Conservation (phyloP, 148 eudicot genomes). For the Camellia granthamiana region DNA sequence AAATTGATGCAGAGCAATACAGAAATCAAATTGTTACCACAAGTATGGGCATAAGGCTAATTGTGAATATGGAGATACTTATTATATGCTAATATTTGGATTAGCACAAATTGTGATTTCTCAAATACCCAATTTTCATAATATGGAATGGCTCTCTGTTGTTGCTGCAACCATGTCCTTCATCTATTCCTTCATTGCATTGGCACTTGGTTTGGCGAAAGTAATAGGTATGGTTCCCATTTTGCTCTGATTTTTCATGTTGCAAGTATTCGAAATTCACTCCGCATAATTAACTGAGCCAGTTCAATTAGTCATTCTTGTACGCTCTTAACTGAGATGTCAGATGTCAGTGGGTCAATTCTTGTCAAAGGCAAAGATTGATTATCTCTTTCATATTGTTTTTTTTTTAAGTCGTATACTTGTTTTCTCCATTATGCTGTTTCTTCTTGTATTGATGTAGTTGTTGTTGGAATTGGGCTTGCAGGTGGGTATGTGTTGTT, state of each 20-base stretch:
- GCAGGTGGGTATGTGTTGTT: too few species aligned
- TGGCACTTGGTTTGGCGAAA: slow-evolving; percentile 56
- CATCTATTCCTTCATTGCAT: slow-evolving; percentile 49
- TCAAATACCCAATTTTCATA: slow-evolving; percentile 67
- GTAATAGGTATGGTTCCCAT: slow-evolving; percentile 42
- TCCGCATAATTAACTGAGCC: too few species aligned
- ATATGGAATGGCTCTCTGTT: slow-evolving; percentile 68
- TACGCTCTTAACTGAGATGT: too few species aligned
- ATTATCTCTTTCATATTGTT: too few species aligned
- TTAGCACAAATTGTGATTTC: slow-evolving; percentile 45
- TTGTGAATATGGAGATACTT: slow-evolving; percentile 36
- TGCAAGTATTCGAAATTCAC: too few species aligned
- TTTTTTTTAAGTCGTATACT: neutral
- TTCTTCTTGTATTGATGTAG: too few species aligned
- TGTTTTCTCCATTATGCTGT: neutral
- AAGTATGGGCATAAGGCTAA: slow-evolving; percentile 50
- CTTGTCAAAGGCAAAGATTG: too few species aligned
- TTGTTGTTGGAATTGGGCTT: too few species aligned
- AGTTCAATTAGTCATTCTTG: neutral
- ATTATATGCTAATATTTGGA: slow-evolving; percentile 59
- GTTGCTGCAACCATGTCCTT: slow-evolving; percentile 71
- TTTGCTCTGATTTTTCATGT: neutral
- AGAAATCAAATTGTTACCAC: slow-evolving; percentile 66
- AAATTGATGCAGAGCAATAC: slow-evolving; percentile 46
- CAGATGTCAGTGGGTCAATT: too few species aligned